Conservation (phyloP, 2,329 filamentous ascomycete genomes). For the Huntiella abstrusa region DNA sequence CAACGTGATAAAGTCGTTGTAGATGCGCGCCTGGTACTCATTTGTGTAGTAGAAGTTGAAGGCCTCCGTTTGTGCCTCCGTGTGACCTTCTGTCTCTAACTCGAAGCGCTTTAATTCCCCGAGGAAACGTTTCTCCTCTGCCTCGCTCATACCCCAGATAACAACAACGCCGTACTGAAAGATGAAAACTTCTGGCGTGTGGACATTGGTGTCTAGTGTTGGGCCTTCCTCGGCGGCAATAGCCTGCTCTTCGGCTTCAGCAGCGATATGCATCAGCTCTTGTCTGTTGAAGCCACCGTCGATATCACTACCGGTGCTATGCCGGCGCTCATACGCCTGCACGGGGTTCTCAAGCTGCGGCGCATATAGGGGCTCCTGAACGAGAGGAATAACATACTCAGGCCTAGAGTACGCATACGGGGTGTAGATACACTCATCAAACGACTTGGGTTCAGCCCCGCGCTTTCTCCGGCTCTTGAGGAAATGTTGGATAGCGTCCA, state of each 20-base stretch:
- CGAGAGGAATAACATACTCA: constrained; percentile 40
- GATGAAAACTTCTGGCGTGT: constrained; percentile 85
- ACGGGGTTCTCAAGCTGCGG: constrained; percentile 27
- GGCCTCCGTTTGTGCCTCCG: constrained; percentile 86
- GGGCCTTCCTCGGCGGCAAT: constrained; percentile 16
- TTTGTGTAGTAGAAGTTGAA: constrained; percentile 99
- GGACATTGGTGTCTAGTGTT: constrained; percentile 73
- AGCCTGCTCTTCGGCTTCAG: neutral
- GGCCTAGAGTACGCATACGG: constrained; percentile 61
- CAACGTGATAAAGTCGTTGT: constrained; percentile 96
- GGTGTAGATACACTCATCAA: constrained; percentile 95
- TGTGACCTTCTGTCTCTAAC: constrained; percentile 66
- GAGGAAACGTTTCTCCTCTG: constrained; percentile 75
- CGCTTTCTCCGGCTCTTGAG: constrained; percentile 69
- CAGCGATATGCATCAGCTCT: constrained; percentile 6
- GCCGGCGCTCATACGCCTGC: constrained; percentile 43
- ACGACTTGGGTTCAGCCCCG: constrained; percentile 72
- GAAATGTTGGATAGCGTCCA: constrained; percentile 78
- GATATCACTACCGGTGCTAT: constrained; percentile 51
- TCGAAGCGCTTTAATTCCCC: constrained; percentile 93
- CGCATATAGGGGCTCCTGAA: constrained; percentile 49
- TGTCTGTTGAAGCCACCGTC: constrained; percentile 8
- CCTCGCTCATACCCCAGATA: constrained; percentile 92
- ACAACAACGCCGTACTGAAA: constrained; percentile 97
- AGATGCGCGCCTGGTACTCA: constrained; percentile 95